Evolutionary conservation across 306 rosid genomes (phyloP).

Genomic region (Aeschynomene evenia): DNA sequence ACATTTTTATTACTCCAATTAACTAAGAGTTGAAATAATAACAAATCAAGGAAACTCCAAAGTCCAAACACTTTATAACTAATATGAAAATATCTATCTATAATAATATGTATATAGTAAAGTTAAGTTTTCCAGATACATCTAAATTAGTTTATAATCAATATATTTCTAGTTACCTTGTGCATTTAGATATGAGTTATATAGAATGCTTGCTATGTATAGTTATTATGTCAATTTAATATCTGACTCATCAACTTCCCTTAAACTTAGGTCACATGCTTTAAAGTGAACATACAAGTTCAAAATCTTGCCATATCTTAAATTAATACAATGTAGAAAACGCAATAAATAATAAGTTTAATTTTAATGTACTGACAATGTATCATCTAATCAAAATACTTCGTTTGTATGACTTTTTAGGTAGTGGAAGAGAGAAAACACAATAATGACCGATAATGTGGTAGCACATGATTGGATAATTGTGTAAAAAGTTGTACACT

Average conservation of each 20-base stretch:
- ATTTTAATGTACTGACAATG: too few species aligned
- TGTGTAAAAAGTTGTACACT: too few species aligned
- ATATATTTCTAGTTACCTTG: not conserved
- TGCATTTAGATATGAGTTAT: not conserved
- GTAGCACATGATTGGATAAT: too few species aligned
- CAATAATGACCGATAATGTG: too few species aligned
- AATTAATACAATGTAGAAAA: not conserved
- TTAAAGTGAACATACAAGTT: not conserved
- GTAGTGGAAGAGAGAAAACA: too few species aligned
- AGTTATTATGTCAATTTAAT: not conserved
- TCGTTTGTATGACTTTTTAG: too few species aligned
- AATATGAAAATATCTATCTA: not conserved
- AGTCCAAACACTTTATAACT: not conserved
- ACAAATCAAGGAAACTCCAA: not conserved
- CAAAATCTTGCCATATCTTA: not conserved
- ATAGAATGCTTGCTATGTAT: not conserved
- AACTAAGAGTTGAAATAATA: too few species aligned
- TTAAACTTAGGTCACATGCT: not conserved
- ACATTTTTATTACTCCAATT: too few species aligned
- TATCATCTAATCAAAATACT: too few species aligned
- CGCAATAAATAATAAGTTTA: too few species aligned
- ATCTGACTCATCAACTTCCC: not conserved
- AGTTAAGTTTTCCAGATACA: not conserved
- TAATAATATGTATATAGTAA: too few species aligned
- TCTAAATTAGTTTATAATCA: not conserved